These are phyloP conservation scores for Dendrothele bispora DNA, from an alignment of 768 basidiomycete species.

Conservation along the genomic window DNA sequence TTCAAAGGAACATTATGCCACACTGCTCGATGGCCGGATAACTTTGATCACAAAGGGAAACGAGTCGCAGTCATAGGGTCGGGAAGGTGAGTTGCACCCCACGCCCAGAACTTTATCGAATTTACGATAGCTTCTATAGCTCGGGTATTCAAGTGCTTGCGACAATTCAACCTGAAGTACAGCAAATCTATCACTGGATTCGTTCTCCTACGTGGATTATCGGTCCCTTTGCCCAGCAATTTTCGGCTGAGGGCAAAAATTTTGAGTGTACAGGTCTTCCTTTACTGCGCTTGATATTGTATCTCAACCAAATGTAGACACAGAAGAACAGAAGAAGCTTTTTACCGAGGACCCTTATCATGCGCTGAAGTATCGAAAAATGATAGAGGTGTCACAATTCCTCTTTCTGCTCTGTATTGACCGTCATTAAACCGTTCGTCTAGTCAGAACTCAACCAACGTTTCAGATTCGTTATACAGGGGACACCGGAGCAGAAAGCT, in stretches of 20 bases:
- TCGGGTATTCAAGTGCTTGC: slow-evolving; percentile 46
- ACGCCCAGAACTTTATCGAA: too few species aligned
- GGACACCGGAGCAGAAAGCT: slow-evolving; percentile 41
- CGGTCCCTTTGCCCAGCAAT: slow-evolving; percentile 31
- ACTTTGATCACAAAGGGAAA: slow-evolving; percentile 37
- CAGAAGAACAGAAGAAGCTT: slow-evolving; percentile 19
- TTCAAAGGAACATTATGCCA: slow-evolving; percentile 53
- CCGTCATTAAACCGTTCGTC: slow-evolving; percentile 10
- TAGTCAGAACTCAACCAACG: slow-evolving; percentile 27
- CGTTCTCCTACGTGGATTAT: slow-evolving; percentile 47
- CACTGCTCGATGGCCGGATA: slow-evolving; percentile 45
- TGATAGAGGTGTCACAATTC: slow-evolving; percentile 20
- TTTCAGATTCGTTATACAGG: slow-evolving; percentile 34
- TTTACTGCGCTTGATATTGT: background rate
- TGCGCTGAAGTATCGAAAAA: slow-evolving; percentile 34
- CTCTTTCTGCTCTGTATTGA: slow-evolving; percentile 3
- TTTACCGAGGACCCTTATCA: slow-evolving; percentile 38
- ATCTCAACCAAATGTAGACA: slow-evolving; percentile 2
- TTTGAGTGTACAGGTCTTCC: slow-evolving; percentile 14
- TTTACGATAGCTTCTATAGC: too few species aligned
- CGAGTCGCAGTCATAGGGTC: slow-evolving; percentile 44
- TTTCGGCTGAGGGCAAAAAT: slow-evolving; percentile 27
- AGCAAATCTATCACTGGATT: slow-evolving; percentile 41
- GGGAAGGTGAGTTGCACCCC: too few species aligned
- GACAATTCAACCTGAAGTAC: slow-evolving; percentile 40